Evolutionary conservation across 305 asterid species (phyloP).

Genomic region (Solanum hybrid): DNA sequence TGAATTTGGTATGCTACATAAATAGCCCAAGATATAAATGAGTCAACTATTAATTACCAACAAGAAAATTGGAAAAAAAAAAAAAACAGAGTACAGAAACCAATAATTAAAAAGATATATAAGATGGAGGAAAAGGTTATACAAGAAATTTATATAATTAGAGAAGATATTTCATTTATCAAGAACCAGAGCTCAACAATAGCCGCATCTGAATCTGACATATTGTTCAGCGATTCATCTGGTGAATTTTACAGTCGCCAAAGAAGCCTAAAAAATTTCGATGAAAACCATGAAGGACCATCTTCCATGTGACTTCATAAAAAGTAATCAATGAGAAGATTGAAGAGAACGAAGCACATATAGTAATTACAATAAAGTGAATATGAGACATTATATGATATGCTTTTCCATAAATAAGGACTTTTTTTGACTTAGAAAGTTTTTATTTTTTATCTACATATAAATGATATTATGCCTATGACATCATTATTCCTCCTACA

Average conservation of each 20-base stretch:
- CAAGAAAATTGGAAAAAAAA: not conserved
- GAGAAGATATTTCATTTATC: too few relatives aligned
- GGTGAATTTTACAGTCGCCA: rapidly evolving
- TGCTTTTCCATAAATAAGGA: not conserved
- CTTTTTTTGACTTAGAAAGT: not conserved
- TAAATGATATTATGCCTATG: not conserved
- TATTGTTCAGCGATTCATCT: rapidly evolving
- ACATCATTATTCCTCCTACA: not conserved
- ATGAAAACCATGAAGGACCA: too few relatives aligned
- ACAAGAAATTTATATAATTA: too few relatives aligned
- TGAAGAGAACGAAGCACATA: not conserved
- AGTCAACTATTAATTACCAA: not conserved
- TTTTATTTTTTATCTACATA: not conserved
- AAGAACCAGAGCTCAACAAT: too few relatives aligned
- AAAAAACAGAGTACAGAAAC: not conserved
- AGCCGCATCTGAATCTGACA: rapidly evolving
- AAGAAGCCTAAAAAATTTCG: not conserved
- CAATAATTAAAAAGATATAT: too few relatives aligned
- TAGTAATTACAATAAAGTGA: too few relatives aligned
- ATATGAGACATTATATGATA: not conserved
- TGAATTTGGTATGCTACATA: constrained; percentile 54
- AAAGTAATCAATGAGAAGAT: not conserved
- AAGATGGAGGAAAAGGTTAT: not conserved
- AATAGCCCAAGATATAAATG: not conserved
- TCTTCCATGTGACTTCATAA: not conserved